phyloP scores from a whole-genome alignment of 2,329 filamentous ascomycete genomes.

The Colletotrichum phormii region DNA sequence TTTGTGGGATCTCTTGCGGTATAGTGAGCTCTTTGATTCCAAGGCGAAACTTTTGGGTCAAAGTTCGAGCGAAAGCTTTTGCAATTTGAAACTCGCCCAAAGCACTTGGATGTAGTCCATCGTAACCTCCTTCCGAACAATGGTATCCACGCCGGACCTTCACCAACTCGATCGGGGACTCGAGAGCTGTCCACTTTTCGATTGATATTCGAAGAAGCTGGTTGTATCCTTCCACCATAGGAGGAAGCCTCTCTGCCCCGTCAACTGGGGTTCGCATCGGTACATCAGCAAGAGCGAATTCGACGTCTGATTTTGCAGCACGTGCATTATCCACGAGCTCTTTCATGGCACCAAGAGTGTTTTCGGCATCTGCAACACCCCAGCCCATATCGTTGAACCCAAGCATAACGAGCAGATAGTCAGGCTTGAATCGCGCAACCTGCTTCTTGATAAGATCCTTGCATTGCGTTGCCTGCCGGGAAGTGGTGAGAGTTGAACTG shows the following conservation, averaged over 20 bases:
- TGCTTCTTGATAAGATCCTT: conserved; percentile 43
- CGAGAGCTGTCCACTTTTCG: conserved; percentile 40
- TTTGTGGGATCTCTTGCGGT: conserved; percentile 38
- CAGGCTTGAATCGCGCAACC: conserved; percentile 45
- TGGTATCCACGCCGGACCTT: conserved; percentile 46
- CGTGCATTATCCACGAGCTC: conserved; percentile 46
- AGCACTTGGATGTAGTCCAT: conserved; percentile 56
- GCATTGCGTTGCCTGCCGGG: conserved; percentile 45
- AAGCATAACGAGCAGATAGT: conserved; percentile 48
- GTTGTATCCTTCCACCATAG: conserved; percentile 43
- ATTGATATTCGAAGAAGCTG: conserved; percentile 39
- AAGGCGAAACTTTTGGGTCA: conserved; percentile 42
- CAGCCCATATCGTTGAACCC: conserved; percentile 51
- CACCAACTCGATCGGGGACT: conserved; percentile 48
- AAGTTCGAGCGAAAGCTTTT: conserved; percentile 49
- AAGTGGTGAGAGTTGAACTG: conserved; percentile 48
- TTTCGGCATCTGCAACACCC: conserved; percentile 39
- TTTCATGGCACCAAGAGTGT: conserved; percentile 40
- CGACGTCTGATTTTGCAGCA: conserved; percentile 41
- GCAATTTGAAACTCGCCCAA: conserved; percentile 56
- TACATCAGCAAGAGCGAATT: conserved; percentile 46
- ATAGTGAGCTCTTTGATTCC: conserved; percentile 40
- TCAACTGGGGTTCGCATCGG: conserved; percentile 41
- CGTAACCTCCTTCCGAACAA: conserved; percentile 47
- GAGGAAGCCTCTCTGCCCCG: conserved; percentile 41